Base-by-base conservation (phyloP, 2,329 filamentous ascomycete genomes). In the Trichoderma citrinoviride region DNA sequence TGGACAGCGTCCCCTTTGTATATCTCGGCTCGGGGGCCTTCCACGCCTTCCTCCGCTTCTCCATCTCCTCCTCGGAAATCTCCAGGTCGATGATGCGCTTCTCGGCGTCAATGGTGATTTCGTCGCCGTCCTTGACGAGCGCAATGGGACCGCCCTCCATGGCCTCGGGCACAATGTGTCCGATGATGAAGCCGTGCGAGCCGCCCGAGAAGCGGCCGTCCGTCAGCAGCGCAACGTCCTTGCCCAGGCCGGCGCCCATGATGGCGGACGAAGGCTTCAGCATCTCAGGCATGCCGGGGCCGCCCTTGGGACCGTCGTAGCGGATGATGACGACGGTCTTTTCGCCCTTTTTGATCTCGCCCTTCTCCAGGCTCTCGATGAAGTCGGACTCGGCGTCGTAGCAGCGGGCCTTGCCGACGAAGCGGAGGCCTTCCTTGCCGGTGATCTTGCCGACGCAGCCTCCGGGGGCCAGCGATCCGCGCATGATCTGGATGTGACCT, bases 261-360 rank as follows among this genome's bases (percentile, higher is more conserved):
- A 97, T 90, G 56, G 93, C 92, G 0, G 91, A 93, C 61, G 87
- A 91, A n/a, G 93, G 92, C 82, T 96, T 96, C 67, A 97, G 82
- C 83, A 96, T 94, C 80, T 97, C 93, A 37, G 93, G 93, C 90
- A 97, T 97, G 65, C 93, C 93, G 1, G 93, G 93, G 0, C 93
- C 93, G 69, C 93, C 93, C 80, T 94, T 96, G 67, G 93, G 93
- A 0, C 93, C 93, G 75, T 97, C 93, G 76, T 97, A 97, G 58
- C 93, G 90, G 72, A 97, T 94, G 64, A 97, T 88, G 60, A 96
- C 86, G 33, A 97, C 93, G 1, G 94, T 89, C 78, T 96, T 95
- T 78, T 96, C 91, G 68, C 89, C 90, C 75, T 90, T 89, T 70
- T 92, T 92, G 72, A 97, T 92, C 70, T 89, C 83, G 62, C 92